Conservation (phyloP, 1,139 yeast species). For the Suzukiozyma palmioleophila region DNA sequence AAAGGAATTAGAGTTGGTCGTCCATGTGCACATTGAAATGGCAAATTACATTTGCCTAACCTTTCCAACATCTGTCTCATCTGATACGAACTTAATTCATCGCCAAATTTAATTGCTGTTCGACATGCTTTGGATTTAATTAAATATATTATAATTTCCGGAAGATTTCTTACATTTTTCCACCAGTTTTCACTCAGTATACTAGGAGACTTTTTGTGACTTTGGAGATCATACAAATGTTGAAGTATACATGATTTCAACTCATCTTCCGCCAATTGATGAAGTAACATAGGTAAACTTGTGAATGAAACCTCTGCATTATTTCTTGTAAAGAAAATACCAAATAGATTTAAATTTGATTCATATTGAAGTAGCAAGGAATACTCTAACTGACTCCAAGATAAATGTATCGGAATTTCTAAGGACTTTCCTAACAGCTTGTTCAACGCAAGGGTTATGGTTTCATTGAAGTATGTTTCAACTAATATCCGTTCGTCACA, state of each 20-base stretch:
- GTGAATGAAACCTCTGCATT: too few species aligned
- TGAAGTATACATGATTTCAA: slow-evolving; percentile 36
- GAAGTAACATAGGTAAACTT: too few species aligned
- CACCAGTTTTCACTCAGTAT: slow-evolving; percentile 14
- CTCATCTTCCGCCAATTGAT: not conserved
- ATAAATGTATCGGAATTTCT: slow-evolving; percentile 14
- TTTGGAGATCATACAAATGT: slow-evolving; percentile 38
- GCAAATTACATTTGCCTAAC: slow-evolving; percentile 49
- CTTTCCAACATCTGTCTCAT: slow-evolving; percentile 41
- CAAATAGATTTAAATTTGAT: slow-evolving; percentile 24
- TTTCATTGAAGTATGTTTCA: slow-evolving; percentile 40
- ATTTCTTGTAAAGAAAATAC: slow-evolving; percentile 26
- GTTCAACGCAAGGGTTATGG: slow-evolving; percentile 17
- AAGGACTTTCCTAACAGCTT: slow-evolving; percentile 12
- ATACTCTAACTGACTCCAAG: slow-evolving; percentile 22
- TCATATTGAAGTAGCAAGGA: slow-evolving; percentile 24
- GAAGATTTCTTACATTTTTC: slow-evolving; percentile 26
- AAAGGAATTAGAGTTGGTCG: slow-evolving; percentile 70
- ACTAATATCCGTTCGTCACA: slow-evolving; percentile 65
- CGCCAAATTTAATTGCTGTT: slow-evolving; percentile 72
- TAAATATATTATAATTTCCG: slow-evolving; percentile 44
- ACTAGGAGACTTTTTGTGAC: slow-evolving; percentile 16
- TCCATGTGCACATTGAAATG: slow-evolving; percentile 87
- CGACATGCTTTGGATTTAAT: slow-evolving; percentile 69
- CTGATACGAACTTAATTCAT: slow-evolving; percentile 33